Evolutionary conservation across 1,284 basidiomycete genomes (phyloP), one percentile per base, ranked within the genome.

Genomic region (Lentinus polychrous): DNA sequence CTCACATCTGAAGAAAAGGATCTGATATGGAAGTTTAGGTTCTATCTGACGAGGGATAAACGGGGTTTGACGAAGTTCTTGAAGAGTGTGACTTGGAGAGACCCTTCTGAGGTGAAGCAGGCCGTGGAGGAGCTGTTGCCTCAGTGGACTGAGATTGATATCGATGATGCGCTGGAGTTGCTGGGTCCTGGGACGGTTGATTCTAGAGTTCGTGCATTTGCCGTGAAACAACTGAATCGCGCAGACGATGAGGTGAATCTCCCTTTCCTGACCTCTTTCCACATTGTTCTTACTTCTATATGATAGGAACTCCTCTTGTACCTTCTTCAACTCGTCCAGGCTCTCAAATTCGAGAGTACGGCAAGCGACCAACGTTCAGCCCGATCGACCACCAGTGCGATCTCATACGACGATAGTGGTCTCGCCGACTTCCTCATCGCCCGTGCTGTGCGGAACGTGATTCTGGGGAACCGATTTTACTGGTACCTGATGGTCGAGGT

Each of bases 401-500:
- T 86, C 50, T 88, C 85, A 0, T 86, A 89, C 49, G 86, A 90
- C 38, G 88, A 91, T 55, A 90, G 86, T 59, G 88, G 89, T 1
- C 72, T 97, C 1, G 85, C 91, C 0, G 91, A 94, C 58, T 97
- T 98, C 61, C 74, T 99, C 44, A 92, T 98, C 46, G 70, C 79
- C 3, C 79, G 94, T 15, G 91, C 91, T 14, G 88, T 93, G 10
- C 73, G 76, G 46, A 95, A 96, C 59, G 75, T 77, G 1, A 76
- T 93, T 0, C 73, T 99, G 1, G 95, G 94, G 0, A 98, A 97
- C 60, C 80, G 90, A 23, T 75, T 99, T 52, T 89, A 96, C 63
- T 99, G 96, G 96, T 99, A 99, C 60, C 80, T 99, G 47, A 91
- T 92, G 77, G 95, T 99, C 2, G 96, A 99, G 66, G 86, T 83